Evolutionary conservation across 495 filamentous ascomycete genomes (phyloP), one percentile per base, ranked within the genome.

Genomic region (Aspergillus incahuasiensis): DNA sequence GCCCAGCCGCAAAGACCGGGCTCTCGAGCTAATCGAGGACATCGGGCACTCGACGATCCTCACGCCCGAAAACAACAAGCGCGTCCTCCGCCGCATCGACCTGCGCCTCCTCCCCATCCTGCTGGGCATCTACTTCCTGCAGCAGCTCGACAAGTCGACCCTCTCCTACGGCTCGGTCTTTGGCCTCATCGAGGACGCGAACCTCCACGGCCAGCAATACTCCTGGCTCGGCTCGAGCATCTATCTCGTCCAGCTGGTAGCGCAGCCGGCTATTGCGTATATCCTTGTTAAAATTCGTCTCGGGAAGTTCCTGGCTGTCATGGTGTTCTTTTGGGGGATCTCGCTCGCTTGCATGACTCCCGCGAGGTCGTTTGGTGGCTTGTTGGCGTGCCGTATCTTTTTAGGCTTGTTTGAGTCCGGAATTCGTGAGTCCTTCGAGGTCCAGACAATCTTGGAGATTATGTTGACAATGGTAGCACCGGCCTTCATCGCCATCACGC

Each of bases 391-490:
- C 28, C 79, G 86, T 8, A 79, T 83, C 20, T 73, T 89, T 21
- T 69, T 88, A 5, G 86, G 86, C 19, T 68, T 82, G 18, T 87
- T 86, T 63, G 86, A 89, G 58, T 68, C 72, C 8, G 71, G 71
- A n/a, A 65, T 75, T 44, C 70, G 72, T 75, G 21, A 48, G 72
- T 66, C n/a, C n/a, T n/a, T n/a, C n/a, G n/a, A n/a, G n/a, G n/a
- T n/a, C n/a, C n/a, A n/a, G n/a, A n/a, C n/a, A n/a, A n/a, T n/a
- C n/a, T n/a, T n/a, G n/a, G n/a, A n/a, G n/a, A n/a, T n/a, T n/a
- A n/a, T n/a, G n/a, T 20, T 13, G 42, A n/a, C 34, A 2, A 9
- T 35, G 6, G 32, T 12, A 79, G 82, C 81, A 3, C 82, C 82
- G 1, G 76, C 77, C 13, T 83, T 83, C 52, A 76, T 85, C 48